These are phyloP conservation scores for Quercus parvula DNA, from an alignment of 306 rosid genomes.

Conservation along the genomic window DNA sequence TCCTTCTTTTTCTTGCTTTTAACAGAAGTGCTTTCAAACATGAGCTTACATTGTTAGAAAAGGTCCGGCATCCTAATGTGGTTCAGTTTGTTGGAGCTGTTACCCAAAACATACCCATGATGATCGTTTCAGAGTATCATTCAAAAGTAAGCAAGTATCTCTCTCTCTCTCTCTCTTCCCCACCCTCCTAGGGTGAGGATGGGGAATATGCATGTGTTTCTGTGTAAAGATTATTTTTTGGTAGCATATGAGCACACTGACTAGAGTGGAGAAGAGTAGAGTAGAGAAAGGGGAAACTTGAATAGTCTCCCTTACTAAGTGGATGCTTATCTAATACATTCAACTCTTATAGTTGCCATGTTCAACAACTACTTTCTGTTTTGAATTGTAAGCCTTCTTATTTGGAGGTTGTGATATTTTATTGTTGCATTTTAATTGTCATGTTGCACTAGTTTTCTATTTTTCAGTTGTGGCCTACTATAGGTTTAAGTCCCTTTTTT, in stretches of 20 bases:
- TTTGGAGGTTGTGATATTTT: background rate
- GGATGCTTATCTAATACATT: background rate
- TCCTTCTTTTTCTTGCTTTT: slow-evolving; percentile 19
- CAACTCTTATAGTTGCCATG: background rate
- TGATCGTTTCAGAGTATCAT: slow-evolving; percentile 94
- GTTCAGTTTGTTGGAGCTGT: slow-evolving; percentile 99
- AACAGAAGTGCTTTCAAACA: slow-evolving; percentile 85
- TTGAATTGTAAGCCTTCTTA: background rate
- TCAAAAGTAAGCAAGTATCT: slow-evolving; percentile 62
- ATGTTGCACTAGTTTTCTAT: background rate
- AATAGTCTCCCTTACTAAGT: background rate
- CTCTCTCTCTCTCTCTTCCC: slow-evolving; percentile 1
- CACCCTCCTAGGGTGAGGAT: background rate
- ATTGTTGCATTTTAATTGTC: background rate
- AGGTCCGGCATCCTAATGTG: slow-evolving; percentile 95
- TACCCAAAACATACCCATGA: slow-evolving; percentile 97
- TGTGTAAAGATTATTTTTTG: background rate
- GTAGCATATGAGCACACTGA: background rate
- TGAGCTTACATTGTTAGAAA: slow-evolving; percentile 84
- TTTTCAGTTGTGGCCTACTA: background rate
- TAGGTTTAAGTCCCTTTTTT: background rate
- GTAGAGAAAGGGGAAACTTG: background rate
- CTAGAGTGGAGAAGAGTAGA: background rate
- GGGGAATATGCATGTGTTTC: background rate
- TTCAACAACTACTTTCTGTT: background rate